phyloP scores from a whole-genome alignment of 495 filamentous ascomycete species.

The Penicillium ochrochloron region DNA sequence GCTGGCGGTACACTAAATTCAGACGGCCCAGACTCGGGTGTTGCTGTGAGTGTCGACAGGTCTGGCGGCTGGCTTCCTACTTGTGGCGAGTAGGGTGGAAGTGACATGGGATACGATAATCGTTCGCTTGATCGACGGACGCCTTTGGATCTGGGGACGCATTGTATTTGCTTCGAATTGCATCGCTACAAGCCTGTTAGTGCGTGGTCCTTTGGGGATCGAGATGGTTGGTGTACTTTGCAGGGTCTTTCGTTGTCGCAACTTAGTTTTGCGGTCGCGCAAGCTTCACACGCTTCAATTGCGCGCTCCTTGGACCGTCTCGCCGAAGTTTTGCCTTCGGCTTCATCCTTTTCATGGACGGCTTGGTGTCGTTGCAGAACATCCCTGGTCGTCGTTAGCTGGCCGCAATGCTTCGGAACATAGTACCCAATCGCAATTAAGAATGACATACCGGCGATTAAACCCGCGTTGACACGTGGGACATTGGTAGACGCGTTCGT shows the following conservation, averaged over 20 bases:
- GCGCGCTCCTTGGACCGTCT: conserved; percentile 24
- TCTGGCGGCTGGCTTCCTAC: background rate
- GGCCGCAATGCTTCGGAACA: no score
- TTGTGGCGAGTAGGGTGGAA: conserved; percentile 7
- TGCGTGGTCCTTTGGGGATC: background rate
- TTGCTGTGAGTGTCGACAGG: conserved; percentile 3
- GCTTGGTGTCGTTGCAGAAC: conserved; percentile 33
- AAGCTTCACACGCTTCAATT: conserved; percentile 30
- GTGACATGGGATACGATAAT: background rate
- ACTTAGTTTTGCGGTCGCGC: conserved; percentile 31
- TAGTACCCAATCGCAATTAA: background rate
- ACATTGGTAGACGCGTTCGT: conserved; percentile 30
- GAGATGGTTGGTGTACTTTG: conserved; percentile 14
- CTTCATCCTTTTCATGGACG: conserved; percentile 26
- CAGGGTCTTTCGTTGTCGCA: conserved; percentile 35
- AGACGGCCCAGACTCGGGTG: conserved; percentile 19
- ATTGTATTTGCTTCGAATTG: conserved; percentile 20
- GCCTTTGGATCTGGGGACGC: conserved; percentile 10
- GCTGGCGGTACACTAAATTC: conserved; percentile 10
- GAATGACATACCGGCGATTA: conserved; percentile 26
- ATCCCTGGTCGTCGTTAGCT: conserved; percentile 18
- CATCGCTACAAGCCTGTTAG: conserved; percentile 19
- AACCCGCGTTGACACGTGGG: conserved; percentile 27
- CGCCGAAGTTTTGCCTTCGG: conserved; percentile 15
- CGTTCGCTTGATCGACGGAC: conserved; percentile 6